Base-by-base conservation (phyloP, 495 filamentous ascomycete genomes). In the Podospora australis region DNA sequence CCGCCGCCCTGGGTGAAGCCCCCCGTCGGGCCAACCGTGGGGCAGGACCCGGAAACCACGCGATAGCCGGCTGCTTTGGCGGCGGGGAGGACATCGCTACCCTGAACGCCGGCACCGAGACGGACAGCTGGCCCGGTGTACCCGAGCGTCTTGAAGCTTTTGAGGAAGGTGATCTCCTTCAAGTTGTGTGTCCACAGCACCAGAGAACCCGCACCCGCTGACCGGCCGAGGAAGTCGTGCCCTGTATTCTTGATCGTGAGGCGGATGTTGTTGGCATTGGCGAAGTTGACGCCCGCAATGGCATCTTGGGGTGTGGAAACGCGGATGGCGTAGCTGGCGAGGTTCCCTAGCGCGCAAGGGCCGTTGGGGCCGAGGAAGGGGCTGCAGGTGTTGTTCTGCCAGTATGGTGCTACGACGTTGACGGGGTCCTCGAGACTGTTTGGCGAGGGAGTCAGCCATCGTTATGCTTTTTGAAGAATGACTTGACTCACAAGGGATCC, bases 151-250 rank as follows among this genome's bases (percentile, higher is more conserved):
- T 48, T 29, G 55, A 73, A 77, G 11, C n/a, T n/a, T n/a, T 68
- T 51, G 19, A 65, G 46, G 44, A 68, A 65, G 2, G 63, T 36
- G 11, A 75, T 67, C 9, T 62, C 45, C 57, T 81, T 79, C 16
- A 85, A 57, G 19, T 78, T 64, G 46, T 83, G 78, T 1, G 78
- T 83, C 80, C 80, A 85, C 26, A 85, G 60, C 21, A 63, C 62
- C 7, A 85, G 61, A 11, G 73, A 69, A 17, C 79, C 78, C 20
- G 67, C 67, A 17, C 81, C 81, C 10, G 70, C 64, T 10, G 67
- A 70, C 16, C 64, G 61, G 0, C 70, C 72, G 23, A 71, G 60
- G 23, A 59, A 67, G 23, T 73, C 68, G 40, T 73, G 70, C 7
- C 70, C 70, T 3, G 67, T 65, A 42, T 76, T 74, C 51, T 66